A percentile compares a stretch with the other conserved stretches of the same genome.
These are phyloP conservation scores for Stramenopiles sp. DNA, from an alignment of 352 stramenopile species.

Conservation along the genomic window DNA sequence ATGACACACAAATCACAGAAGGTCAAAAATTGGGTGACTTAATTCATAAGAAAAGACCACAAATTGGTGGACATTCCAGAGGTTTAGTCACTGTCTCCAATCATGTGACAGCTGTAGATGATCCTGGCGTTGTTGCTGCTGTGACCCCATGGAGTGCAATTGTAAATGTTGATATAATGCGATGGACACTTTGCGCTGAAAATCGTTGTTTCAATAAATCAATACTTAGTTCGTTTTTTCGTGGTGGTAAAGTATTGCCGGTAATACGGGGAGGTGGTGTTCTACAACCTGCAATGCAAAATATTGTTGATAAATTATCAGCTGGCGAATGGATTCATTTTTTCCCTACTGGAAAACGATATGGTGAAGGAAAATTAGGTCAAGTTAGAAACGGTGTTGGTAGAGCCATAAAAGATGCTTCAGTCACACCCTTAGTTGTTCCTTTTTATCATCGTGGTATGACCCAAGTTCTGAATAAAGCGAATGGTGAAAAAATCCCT, in stretches of 20 bases:
- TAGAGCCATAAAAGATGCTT: not conserved
- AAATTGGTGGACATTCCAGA: no score
- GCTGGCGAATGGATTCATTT: constrained; percentile 2
- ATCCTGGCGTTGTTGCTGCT: not conserved
- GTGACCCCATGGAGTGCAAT: not conserved
- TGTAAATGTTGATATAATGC: no score
- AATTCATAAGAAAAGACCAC: no score
- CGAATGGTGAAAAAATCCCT: no score
- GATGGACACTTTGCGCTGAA: constrained; percentile 6
- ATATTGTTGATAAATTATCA: not conserved
- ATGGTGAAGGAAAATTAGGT: not conserved
- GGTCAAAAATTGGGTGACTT: no score
- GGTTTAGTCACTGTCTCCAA: not conserved
- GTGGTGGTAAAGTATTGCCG: not conserved
- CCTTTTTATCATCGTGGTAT: constrained; percentile 8
- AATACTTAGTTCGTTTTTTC: not conserved
- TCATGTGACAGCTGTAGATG: not conserved
- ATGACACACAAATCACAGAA: no score
- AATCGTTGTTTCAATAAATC: constrained; percentile 3
- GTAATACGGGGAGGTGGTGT: not conserved
- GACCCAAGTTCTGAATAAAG: not conserved
- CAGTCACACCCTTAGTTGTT: not conserved
- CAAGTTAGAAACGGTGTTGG: not conserved
- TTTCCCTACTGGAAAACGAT: not conserved
- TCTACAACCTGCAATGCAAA: not conserved